Conservation (phyloP, 257 asterid genomes). For the Buddleja alternifolia region DNA sequence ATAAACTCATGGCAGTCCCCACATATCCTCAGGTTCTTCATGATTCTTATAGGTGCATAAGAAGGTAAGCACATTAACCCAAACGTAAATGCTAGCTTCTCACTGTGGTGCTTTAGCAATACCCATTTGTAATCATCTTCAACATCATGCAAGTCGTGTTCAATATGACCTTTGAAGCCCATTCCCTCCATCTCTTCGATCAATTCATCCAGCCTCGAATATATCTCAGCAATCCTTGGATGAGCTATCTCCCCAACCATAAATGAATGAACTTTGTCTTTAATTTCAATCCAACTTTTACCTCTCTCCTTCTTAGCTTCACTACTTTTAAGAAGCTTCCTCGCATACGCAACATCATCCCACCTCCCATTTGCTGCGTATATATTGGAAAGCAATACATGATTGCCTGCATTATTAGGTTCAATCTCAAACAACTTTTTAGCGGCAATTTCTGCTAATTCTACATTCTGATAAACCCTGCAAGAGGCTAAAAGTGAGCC, state of each 20-base stretch:
- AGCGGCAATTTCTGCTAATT: slow-evolving; percentile 81
- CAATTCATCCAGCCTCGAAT: slow-evolving; percentile 57
- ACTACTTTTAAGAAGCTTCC: slow-evolving; percentile 68
- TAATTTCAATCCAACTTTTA: slow-evolving; percentile 86
- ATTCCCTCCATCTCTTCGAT: slow-evolving; percentile 56
- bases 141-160: slow-evolving; percentile 82
- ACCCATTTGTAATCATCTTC: slow-evolving; percentile 68
- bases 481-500: slow-evolving; percentile 90
- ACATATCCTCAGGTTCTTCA: slow-evolving; percentile 92
- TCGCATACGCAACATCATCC: slow-evolving; percentile 74
- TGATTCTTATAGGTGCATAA: slow-evolving; percentile 72
- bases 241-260: slow-evolving; percentile 82
- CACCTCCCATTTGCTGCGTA: slow-evolving; percentile 80
- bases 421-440: slow-evolving; percentile 71
- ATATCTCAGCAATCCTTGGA: slow-evolving; percentile 66
- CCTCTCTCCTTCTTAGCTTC: slow-evolving; percentile 88
- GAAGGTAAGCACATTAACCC: slow-evolving; percentile 78
- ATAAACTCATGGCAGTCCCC: slow-evolving; percentile 94
- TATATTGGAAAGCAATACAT: slow-evolving; percentile 75
- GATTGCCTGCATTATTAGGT: slow-evolving; percentile 88
- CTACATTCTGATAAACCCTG: slow-evolving; percentile 68
- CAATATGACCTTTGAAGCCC: slow-evolving; percentile 73
- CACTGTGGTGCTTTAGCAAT: slow-evolving; percentile 79
- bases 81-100: slow-evolving; percentile 80
- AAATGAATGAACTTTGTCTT: slow-evolving; percentile 70